Conservation (phyloP, 176 grass and related monocot species). For the Coix lacrymajobi region DNA sequence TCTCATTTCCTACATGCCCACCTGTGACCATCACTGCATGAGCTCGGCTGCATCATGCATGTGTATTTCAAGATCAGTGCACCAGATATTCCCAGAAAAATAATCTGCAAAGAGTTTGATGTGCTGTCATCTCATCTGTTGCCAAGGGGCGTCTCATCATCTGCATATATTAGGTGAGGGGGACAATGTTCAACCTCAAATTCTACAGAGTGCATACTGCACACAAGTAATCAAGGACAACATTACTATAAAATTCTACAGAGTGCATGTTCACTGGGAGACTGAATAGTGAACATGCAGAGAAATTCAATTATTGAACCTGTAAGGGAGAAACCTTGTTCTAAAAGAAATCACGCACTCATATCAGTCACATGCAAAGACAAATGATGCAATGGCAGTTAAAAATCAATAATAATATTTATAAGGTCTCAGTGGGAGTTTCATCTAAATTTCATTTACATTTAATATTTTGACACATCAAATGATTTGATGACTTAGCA, state of each 20-base stretch:
- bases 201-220: no score
- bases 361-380: not conserved
- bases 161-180: not conserved
- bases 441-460: no score
- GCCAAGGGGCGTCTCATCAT: not conserved
- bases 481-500: no score
- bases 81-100: not conserved
- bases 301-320: not conserved
- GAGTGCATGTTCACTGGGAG: not conserved
- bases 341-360: not conserved
- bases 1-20: not conserved
- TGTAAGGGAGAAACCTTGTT: not conserved
- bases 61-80: not conserved
- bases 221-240: no score
- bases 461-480: no score
- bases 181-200: no score
- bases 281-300: not conserved
- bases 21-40: not conserved
- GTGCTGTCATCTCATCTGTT: not conserved
- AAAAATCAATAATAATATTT: no score
- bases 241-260: no score
- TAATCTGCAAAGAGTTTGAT: not conserved
- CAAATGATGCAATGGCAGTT: not conserved
- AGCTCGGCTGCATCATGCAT: not conserved
- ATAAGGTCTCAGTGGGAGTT: no score